Conservation (phyloP, 768 basidiomycete genomes). For the Mycena galericulata region DNA sequence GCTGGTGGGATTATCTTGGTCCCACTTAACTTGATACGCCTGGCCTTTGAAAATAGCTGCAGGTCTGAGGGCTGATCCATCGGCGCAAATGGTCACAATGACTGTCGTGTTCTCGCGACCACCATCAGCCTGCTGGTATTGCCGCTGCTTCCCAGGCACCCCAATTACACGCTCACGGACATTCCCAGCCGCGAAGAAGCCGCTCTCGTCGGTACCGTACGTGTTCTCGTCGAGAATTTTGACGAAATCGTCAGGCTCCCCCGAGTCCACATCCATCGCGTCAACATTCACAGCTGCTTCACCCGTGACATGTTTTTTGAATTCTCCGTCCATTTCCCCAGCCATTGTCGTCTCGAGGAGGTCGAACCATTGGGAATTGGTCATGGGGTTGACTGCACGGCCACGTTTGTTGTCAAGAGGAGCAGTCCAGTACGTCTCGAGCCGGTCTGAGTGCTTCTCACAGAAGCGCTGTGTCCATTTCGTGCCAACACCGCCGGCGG, state of each 20-base stretch:
- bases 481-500: conserved; percentile 38
- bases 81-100: conserved; percentile 55
- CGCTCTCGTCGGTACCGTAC: conserved; percentile 30
- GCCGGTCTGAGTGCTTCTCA: conserved; percentile 26
- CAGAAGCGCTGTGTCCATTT: conserved; percentile 36
- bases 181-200: conserved; percentile 34
- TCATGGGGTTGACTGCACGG: conserved; percentile 44
- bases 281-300: too few species aligned
- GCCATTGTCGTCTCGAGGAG: conserved; percentile 35
- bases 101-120: conserved; percentile 54
- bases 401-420: conserved; percentile 39
- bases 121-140: conserved; percentile 50
- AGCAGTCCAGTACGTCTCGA: conserved; percentile 39
- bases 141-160: conserved; percentile 25
- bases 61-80: conserved; percentile 45
- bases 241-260: too few species aligned
- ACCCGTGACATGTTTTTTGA: too few species aligned
- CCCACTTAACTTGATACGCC: not conserved
- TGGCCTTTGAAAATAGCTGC: conserved; percentile 25
- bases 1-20: not conserved
- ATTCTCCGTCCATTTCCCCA: too few species aligned
- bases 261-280: too few species aligned
- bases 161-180: conserved; percentile 36
- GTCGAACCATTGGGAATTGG: conserved; percentile 41
- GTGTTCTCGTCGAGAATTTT: conserved; percentile 4